Conservation (phyloP, 2,329 filamentous ascomycete genomes). For the Fusarium musae region DNA sequence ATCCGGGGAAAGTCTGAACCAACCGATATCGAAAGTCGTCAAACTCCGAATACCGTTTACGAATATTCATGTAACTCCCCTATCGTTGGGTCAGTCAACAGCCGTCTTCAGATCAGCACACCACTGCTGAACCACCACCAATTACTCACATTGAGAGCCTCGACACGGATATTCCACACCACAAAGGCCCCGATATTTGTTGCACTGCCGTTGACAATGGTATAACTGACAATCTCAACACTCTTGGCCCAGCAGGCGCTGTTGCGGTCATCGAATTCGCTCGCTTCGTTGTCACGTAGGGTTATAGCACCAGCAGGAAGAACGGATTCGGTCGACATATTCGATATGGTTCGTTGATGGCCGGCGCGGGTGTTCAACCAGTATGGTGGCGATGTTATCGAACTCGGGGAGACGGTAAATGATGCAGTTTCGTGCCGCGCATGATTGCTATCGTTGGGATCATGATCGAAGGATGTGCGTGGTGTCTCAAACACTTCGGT, state of each 20-base stretch:
- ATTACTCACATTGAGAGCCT: conserved; percentile 77
- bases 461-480: conserved; percentile 41
- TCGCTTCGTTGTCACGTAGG: conserved; percentile 70
- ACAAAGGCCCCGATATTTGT: conserved; percentile 86
- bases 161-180: conserved; percentile 90
- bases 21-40: conserved; percentile 82
- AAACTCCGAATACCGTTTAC: conserved; percentile 91
- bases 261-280: conserved; percentile 61
- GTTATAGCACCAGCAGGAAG: conserved; percentile 67
- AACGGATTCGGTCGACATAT: conserved; percentile 60
- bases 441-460: conserved; percentile 22
- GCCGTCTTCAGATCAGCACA: background rate
- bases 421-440: conserved; percentile 35
- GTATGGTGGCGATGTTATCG: conserved; percentile 57
- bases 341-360: conserved; percentile 55
- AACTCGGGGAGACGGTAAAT: conserved; percentile 42
- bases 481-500: conserved; percentile 44
- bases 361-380: conserved; percentile 51
- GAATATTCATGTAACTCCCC: conserved; percentile 70
- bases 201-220: conserved; percentile 65
- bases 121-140: conserved; percentile 7
- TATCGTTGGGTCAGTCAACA: conserved; percentile 46
- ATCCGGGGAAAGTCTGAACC: conserved; percentile 83
- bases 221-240: conserved; percentile 68
- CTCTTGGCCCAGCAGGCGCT: conserved; percentile 73